Evolutionary conservation across 73 alveolate genomes (phyloP).

Genomic region (Paramecium caudatum): DNA sequence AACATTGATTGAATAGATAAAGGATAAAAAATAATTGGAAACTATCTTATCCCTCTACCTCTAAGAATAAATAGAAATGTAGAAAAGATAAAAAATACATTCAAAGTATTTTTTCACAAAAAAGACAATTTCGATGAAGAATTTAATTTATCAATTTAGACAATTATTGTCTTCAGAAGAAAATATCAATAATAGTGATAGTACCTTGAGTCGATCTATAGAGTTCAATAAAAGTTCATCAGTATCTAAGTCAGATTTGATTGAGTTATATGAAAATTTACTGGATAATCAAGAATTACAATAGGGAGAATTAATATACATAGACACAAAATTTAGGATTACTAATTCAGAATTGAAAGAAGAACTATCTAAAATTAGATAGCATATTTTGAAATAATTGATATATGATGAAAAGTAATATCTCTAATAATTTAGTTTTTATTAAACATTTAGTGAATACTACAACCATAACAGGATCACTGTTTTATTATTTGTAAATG

Average conservation of each 20-base stretch:
- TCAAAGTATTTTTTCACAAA: not conserved
- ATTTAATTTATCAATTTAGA: conserved; percentile 1
- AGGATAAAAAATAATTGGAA: conserved; percentile 9
- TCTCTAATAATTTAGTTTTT: not conserved
- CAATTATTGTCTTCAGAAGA: not conserved
- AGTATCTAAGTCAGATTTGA: not conserved
- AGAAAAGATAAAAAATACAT: conserved; percentile 17
- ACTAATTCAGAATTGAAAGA: conserved; percentile 37
- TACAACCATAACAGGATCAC: not conserved
- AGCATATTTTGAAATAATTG: not conserved
- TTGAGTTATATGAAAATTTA: conserved; percentile 1
- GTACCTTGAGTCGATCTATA: conserved; percentile 19
- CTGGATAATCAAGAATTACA: not conserved
- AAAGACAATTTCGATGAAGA: not conserved
- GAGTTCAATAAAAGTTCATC: not conserved
- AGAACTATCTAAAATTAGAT: not conserved
- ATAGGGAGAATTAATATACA: conserved; percentile 40
- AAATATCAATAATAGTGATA: not conserved
- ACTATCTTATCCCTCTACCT: not conserved
- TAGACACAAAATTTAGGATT: conserved; percentile 26
- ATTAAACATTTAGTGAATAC: conserved; percentile 10
- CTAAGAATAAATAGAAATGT: not conserved
- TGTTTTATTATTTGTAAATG: conserved; percentile 47
- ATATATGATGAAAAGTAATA: not conserved
- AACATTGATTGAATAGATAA: not conserved